Evolutionary conservation across 2,329 filamentous ascomycete species (phyloP).

Genomic region (Sclerotiophoma versabilis): DNA sequence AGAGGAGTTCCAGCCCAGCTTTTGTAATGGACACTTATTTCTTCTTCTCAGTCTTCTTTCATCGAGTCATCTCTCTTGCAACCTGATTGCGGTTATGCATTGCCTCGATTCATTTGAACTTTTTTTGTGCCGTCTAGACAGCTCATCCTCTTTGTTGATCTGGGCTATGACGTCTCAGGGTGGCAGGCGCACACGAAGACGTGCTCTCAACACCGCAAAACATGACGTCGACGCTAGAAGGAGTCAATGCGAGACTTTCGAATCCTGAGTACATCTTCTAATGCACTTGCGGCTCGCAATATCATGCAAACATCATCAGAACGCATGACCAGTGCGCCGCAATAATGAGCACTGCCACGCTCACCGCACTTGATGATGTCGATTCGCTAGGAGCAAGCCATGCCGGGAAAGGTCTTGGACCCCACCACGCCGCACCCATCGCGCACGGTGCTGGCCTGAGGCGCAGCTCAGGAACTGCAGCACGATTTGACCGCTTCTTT

Average conservation of each 20-base stretch:
- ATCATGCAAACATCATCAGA: conserved; percentile 16
- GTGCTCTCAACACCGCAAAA: not conserved
- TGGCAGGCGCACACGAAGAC: not conserved
- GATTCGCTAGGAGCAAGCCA: conserved; percentile 10
- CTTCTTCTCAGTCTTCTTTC: too few species aligned
- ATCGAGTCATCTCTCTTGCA: too few species aligned
- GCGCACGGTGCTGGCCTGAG: conserved; percentile 9
- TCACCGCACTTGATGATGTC: conserved; percentile 7
- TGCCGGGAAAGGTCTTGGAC: conserved; percentile 16
- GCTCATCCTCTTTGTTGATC: too few species aligned
- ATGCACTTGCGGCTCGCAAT: not conserved
- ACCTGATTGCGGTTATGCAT: not conserved
- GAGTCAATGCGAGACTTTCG: not conserved
- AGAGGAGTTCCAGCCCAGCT: too few species aligned
- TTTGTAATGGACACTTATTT: too few species aligned
- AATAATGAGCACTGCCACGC: conserved; percentile 14
- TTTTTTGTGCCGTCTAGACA: too few species aligned
- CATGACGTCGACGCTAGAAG: conserved; percentile 7
- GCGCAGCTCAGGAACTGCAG: conserved; percentile 17
- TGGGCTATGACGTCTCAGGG: not conserved
- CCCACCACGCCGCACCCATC: conserved; percentile 2
- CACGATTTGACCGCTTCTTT: conserved; percentile 16
- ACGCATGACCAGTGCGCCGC: conserved; percentile 20
- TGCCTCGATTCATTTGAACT: too few species aligned
- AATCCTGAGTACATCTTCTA: conserved; percentile 1